A percentile compares a stretch with the other conserved stretches of the same genome.
Conservation (phyloP, 768 basidiomycete genomes). For the Hebeloma cylindrosporum region DNA sequence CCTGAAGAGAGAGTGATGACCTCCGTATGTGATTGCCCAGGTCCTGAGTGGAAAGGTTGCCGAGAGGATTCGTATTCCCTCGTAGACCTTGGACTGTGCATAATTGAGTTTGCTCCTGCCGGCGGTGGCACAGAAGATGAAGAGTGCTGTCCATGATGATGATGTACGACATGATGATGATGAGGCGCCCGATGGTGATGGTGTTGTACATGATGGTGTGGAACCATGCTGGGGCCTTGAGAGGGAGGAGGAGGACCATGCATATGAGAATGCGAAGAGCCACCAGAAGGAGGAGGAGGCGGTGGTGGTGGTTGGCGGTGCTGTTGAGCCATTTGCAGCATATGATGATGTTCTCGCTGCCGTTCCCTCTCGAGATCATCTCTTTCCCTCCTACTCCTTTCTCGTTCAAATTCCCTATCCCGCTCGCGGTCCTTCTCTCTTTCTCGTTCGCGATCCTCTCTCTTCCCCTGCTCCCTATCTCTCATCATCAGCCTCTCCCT, state of each 20-base stretch:
- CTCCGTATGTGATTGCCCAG: slow-evolving; percentile 45
- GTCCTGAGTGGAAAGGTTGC: slow-evolving; percentile 24
- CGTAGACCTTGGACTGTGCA: slow-evolving; percentile 26
- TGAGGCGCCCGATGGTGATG: slow-evolving; percentile 45
- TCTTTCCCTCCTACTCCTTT: slow-evolving; percentile 25
- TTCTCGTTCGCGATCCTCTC: slow-evolving; percentile 19
- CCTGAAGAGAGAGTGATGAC: slow-evolving; percentile 48
- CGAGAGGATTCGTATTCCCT: slow-evolving; percentile 36
- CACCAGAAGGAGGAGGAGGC: slow-evolving; percentile 20
- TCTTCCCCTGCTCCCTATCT: slow-evolving; percentile 18
- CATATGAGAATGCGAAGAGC: slow-evolving; percentile 18
- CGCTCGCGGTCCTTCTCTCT: slow-evolving; percentile 25
- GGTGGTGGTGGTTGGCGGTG: slow-evolving; percentile 35
- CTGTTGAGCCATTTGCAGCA: slow-evolving; percentile 35
- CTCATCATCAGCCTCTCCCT: slow-evolving; percentile 31
- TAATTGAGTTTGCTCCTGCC: slow-evolving; percentile 22
- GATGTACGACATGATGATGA: slow-evolving; percentile 45
- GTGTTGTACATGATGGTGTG: slow-evolving; percentile 38
- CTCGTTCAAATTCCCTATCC: slow-evolving; percentile 26
- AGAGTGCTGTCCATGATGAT: slow-evolving; percentile 41
- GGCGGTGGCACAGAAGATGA: slow-evolving; percentile 36
- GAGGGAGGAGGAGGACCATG: slow-evolving; percentile 20
- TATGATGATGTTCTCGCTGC: slow-evolving; percentile 32
- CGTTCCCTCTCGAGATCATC: slow-evolving; percentile 29
- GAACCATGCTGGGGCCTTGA: slow-evolving; percentile 24